A percentile compares a stretch with the other conserved stretches of the same genome.
Evolutionary conservation across 78 protist genomes (phyloP).

Genomic region (Dictyostelium purpureum): DNA sequence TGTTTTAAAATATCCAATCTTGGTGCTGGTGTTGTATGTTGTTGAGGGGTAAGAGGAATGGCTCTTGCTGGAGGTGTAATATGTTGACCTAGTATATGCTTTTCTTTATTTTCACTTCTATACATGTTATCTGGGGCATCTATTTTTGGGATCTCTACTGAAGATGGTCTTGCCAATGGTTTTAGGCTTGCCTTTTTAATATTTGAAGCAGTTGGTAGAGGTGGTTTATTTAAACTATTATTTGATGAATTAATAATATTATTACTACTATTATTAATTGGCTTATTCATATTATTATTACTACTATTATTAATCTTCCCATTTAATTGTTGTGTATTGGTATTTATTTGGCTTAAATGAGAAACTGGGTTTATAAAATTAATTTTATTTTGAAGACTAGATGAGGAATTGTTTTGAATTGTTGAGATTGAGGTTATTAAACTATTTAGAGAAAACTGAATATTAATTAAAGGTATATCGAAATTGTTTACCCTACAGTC

Average conservation of each 20-base stretch:
- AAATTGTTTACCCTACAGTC: not conserved
- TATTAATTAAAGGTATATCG: constrained; percentile 21
- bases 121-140: too few relatives aligned
- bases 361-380: not conserved
- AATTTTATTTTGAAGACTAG: not conserved
- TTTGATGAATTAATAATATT: too few relatives aligned
- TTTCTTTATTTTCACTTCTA: too few relatives aligned
- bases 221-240: not conserved
- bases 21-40: not conserved
- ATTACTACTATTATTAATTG: too few relatives aligned
- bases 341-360: not conserved
- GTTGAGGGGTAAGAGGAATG: not conserved
- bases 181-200: not conserved
- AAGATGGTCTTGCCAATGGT: not conserved
- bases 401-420: not conserved
- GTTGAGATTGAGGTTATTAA: not conserved
- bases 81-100: too few relatives aligned
- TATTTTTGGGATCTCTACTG: not conserved
- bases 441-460: constrained; percentile 11
- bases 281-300: too few relatives aligned
- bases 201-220: not conserved
- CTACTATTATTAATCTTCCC: too few relatives aligned
- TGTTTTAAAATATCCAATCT: not conserved
- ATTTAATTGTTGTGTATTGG: not conserved
- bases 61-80: too few relatives aligned